Percentiles rank a stretch among this genome's conserved stretches.
Conservation (phyloP, 768 basidiomycete genomes). For the Rhizopogon sp. region DNA sequence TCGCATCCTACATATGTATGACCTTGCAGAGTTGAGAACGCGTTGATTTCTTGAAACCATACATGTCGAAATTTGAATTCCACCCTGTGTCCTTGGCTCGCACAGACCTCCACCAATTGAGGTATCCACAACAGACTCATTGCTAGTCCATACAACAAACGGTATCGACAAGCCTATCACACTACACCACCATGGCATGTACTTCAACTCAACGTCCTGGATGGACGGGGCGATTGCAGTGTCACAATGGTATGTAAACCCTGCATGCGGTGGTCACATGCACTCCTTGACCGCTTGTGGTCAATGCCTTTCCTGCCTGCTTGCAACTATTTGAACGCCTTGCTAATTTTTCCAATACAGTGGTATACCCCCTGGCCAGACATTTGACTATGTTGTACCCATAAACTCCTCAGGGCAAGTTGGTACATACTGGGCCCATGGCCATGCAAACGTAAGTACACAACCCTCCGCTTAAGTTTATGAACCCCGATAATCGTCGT, state of each 20-base stretch:
- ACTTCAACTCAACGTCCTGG: constrained; percentile 83
- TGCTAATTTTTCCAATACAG: constrained; percentile 28
- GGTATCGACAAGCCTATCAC: constrained; percentile 60
- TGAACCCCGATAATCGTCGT: background rate
- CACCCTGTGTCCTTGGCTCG: background rate
- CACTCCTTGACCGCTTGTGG: background rate
- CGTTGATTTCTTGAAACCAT: background rate
- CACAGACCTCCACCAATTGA: constrained; percentile 77
- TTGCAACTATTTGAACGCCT: background rate
- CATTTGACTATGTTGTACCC: constrained; percentile 73
- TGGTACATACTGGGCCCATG: constrained; percentile 82
- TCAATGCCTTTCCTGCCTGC: background rate
- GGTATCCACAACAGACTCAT: constrained; percentile 62
- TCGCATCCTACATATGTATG: background rate
- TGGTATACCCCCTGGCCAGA: constrained; percentile 70
- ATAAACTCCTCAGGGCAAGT: constrained; percentile 62
- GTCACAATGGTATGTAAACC: constrained; percentile 66
- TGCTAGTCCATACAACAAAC: constrained; percentile 76
- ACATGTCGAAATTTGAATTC: background rate
- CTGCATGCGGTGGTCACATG: too few species aligned
- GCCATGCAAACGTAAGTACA: constrained; percentile 49
- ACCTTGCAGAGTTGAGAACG: background rate
- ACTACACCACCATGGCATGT: constrained; percentile 94
- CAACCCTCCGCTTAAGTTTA: background rate
- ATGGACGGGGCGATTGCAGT: constrained; percentile 85